Evolutionary conservation across 2,329 filamentous ascomycete genomes (phyloP).

Genomic region (Penicillium crustosum): DNA sequence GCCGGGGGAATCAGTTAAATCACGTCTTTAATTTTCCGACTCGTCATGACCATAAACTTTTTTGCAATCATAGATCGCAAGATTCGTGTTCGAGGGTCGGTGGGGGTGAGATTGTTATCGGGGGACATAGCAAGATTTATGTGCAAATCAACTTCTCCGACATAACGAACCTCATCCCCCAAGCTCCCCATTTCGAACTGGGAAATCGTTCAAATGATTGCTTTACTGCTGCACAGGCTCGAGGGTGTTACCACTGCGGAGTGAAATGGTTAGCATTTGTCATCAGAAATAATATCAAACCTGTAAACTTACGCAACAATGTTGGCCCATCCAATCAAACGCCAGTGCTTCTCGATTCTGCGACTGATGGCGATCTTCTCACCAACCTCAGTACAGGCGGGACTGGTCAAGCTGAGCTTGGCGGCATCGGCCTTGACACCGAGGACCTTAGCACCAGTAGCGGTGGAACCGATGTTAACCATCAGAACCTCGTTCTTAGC

Average conservation of each 20-base stretch:
- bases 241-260: slow-evolving; percentile 47
- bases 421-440: slow-evolving; percentile 97
- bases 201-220: slow-evolving; percentile 18
- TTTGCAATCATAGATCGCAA: slow-evolving; percentile 23
- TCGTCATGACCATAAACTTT: slow-evolving; percentile 34
- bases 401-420: slow-evolving; percentile 87
- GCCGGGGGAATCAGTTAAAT: slow-evolving; percentile 31
- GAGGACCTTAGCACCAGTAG: slow-evolving; percentile 94
- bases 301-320: slow-evolving; percentile 58
- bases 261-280: slow-evolving; percentile 7
- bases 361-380: slow-evolving; percentile 96
- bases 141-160: slow-evolving; percentile 12
- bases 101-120: slow-evolving; percentile 14
- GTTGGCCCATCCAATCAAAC: slow-evolving; percentile 87
- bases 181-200: slow-evolving; percentile 15
- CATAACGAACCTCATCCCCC: slow-evolving; percentile 13
- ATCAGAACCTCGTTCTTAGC: slow-evolving; percentile 99
- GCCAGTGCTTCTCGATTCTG: slow-evolving; percentile 99
- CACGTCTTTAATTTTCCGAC: slow-evolving; percentile 28
- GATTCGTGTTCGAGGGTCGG: slow-evolving; percentile 20
- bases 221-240: slow-evolving; percentile 46
- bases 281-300: not conserved
- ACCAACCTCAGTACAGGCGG: slow-evolving; percentile 93
- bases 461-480: slow-evolving; percentile 98
- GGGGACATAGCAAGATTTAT: slow-evolving; percentile 8